Conservation (phyloP, 2,329 filamentous ascomycete species). For the Dothideomycetes sp. region DNA sequence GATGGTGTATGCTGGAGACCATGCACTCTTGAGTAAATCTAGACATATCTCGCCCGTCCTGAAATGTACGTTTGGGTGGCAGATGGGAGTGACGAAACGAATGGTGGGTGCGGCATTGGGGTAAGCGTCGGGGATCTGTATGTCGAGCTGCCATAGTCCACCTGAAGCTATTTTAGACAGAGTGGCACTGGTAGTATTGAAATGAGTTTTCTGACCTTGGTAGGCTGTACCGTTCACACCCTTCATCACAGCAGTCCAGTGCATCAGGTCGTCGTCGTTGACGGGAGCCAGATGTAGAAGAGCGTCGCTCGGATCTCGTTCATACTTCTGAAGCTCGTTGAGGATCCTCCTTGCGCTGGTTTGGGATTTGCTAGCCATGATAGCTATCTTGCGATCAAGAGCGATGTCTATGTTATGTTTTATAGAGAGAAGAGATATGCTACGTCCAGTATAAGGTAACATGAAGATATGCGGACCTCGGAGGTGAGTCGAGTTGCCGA, state of each 20-base stretch:
- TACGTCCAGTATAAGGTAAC: too few species aligned
- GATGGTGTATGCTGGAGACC: constrained; percentile 80
- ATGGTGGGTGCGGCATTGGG: constrained; percentile 69
- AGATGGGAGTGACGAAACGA: constrained; percentile 70
- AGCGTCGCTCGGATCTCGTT: constrained; percentile 43
- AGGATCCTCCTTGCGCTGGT: constrained; percentile 43
- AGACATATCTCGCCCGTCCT: constrained; percentile 85
- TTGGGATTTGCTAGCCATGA: background rate
- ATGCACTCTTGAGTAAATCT: constrained; percentile 65
- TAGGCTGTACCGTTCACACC: constrained; percentile 49
- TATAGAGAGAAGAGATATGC: too few species aligned
- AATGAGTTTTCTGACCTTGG: constrained; percentile 35
- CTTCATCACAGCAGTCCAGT: constrained; percentile 50
- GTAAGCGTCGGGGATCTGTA: constrained; percentile 67
- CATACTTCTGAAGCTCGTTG: constrained; percentile 49
- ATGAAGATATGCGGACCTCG: too few species aligned
- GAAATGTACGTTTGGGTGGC: constrained; percentile 70
- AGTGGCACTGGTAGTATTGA: background rate
- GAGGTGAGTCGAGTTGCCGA: background rate
- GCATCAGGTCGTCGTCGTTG: constrained; percentile 45
- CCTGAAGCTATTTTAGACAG: constrained; percentile 23
- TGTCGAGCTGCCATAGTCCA: constrained; percentile 74
- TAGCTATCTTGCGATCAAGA: too few species aligned
- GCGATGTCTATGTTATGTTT: too few species aligned
- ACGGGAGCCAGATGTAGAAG: constrained; percentile 46